Evolutionary conservation across 2,329 filamentous ascomycete genomes (phyloP), one percentile per base, ranked within the genome.

Genomic region (Juglanconis juglandina): DNA sequence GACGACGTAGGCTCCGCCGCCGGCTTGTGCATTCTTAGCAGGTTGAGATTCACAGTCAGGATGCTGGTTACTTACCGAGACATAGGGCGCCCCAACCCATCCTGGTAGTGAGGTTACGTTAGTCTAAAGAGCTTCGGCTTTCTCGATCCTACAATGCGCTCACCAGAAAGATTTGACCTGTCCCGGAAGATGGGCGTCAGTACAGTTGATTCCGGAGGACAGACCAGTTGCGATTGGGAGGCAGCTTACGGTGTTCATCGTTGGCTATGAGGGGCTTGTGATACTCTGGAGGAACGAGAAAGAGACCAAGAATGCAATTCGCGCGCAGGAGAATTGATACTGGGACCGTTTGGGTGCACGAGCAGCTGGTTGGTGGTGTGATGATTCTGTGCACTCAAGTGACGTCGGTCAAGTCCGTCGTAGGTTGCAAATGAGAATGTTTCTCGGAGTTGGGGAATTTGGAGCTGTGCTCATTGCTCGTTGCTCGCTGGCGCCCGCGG

Each of bases 1-100:
- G 73, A 97, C 96, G 80, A 91, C 92, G 81, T 98, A 99, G 70
- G 94, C 92, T 65, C 89, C 91, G 66, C 87, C 95, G 71, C 94
- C 95, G 67, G 93, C 92, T 92, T 71, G 56, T 14, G 13, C 14
- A 9, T 42, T 52, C 30, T 32, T 49, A 6, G 17, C 32, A 24
- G 33, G 10, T 24, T 3, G 11, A 47, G 9, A 30, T 39, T 2
- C 34, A 5, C 13, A 17, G 34, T 56, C 33, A 59, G 56, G 33
- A 50, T 37, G 13, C 8, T 14, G 32, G 55, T 8, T 32, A 70
- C 86, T 62, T 84, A 92, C 90, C 92, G 68, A 89, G 81, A 72
- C 93, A 95, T 58, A 98, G 84, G 53, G 92, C 84, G 68, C 91
- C 93, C 95, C 92, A 97, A 71, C 95, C 95, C 71, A 94, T 79